A percentile compares a stretch with the other conserved stretches of the same genome.
These are phyloP conservation scores for Penicillium capsulatum DNA, from an alignment of 2,329 filamentous ascomycete species.

Conservation along the genomic window DNA sequence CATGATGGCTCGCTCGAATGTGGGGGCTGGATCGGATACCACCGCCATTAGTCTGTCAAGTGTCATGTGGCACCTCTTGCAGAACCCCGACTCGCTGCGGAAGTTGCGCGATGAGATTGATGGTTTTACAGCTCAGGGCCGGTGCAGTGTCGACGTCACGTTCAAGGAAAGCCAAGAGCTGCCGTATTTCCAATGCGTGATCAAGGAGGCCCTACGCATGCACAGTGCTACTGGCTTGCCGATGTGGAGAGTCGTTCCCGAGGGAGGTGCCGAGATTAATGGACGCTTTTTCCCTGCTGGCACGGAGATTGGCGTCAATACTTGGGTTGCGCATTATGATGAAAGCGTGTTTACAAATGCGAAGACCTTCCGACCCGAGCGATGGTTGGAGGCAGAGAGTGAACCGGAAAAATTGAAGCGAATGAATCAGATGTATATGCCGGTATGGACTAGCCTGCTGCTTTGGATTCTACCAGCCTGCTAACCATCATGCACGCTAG, in stretches of 20 bases:
- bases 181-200: slow-evolving; percentile 52
- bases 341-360: slow-evolving; percentile 44
- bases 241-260: slow-evolving; percentile 48
- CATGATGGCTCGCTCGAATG: slow-evolving; percentile 37
- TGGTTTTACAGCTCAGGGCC: slow-evolving; percentile 18
- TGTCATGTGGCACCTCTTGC: slow-evolving; percentile 46
- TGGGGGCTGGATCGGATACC: slow-evolving; percentile 42
- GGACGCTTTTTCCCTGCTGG: slow-evolving; percentile 43
- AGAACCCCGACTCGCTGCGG: slow-evolving; percentile 25
- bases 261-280: slow-evolving; percentile 43
- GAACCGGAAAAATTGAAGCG: slow-evolving; percentile 28
- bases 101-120: slow-evolving; percentile 35
- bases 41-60: slow-evolving; percentile 48
- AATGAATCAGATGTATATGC: slow-evolving; percentile 41
- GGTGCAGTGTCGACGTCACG: slow-evolving; percentile 27
- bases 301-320: slow-evolving; percentile 43
- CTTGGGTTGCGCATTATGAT: slow-evolving; percentile 45
- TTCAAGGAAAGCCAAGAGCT: slow-evolving; percentile 42
- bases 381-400: slow-evolving; percentile 42
- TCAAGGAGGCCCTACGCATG: slow-evolving; percentile 53
- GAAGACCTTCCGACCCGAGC: slow-evolving; percentile 43
- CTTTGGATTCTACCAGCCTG: neutral
- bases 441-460: no score
- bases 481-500: slow-evolving; percentile 12
- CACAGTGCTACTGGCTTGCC: slow-evolving; percentile 49